Evolutionary conservation across 345 rosid species (phyloP).

Genomic region (Excoecaria agallocha): DNA sequence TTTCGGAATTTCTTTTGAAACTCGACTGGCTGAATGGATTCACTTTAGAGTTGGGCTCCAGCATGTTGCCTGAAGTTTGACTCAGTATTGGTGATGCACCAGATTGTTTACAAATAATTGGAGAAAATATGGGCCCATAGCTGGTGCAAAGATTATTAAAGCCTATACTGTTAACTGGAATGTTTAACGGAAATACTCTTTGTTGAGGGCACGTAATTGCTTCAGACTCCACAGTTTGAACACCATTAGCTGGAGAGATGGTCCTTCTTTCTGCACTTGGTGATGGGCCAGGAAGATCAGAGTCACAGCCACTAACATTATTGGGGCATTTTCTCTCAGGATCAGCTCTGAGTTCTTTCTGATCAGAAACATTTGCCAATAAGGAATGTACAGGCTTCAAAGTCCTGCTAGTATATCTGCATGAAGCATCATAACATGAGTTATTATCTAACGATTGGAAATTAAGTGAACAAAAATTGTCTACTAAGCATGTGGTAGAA

Average conservation of each 20-base stretch:
- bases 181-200: slow-evolving; percentile 42
- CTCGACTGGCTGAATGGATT: slow-evolving; percentile 39
- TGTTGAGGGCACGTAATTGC: slow-evolving; percentile 44
- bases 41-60: slow-evolving; percentile 41
- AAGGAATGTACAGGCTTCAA: slow-evolving; percentile 41
- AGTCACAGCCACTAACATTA: slow-evolving; percentile 23
- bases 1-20: slow-evolving; percentile 36
- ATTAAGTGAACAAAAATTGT: slow-evolving; percentile 1
- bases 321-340: slow-evolving; percentile 32
- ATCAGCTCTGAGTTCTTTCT: slow-evolving; percentile 29
- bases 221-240: slow-evolving; percentile 38
- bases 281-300: slow-evolving; percentile 37
- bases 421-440: slow-evolving; percentile 18
- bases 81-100: slow-evolving; percentile 43
- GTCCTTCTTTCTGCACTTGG: slow-evolving; percentile 48
- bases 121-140: slow-evolving; percentile 42
- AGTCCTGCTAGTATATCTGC: slow-evolving; percentile 64
- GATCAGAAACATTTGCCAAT: slow-evolving; percentile 23
- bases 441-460: slow-evolving; percentile 13
- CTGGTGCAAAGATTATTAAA: slow-evolving; percentile 34
- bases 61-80: slow-evolving; percentile 56
- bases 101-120: slow-evolving; percentile 32
- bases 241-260: slow-evolving; percentile 24
- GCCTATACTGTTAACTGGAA: slow-evolving; percentile 43
- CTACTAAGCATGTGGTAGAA: not conserved